Evolutionary conservation across 1,284 basidiomycete species (phyloP).

Genomic region (Polyporus tsugae): DNA sequence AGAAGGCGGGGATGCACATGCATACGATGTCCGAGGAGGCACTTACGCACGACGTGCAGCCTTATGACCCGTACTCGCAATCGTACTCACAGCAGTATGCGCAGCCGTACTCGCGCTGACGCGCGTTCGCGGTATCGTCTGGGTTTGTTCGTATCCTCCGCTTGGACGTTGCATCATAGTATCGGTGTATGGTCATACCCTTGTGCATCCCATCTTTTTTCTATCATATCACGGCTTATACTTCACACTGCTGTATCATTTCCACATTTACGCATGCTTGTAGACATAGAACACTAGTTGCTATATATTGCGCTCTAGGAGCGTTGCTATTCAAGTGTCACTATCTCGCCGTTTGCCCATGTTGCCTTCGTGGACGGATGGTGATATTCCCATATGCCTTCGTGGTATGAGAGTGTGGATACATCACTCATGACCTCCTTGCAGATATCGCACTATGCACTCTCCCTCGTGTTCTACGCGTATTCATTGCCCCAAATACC

Average conservation of each 20-base stretch:
- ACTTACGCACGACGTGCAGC: not conserved
- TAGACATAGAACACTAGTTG: not conserved
- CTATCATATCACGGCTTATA: not conserved
- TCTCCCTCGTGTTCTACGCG: not conserved
- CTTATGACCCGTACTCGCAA: not conserved
- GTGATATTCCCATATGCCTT: not conserved
- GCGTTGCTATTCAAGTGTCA: no score
- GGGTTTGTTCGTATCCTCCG: not conserved
- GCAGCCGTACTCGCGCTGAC: not conserved
- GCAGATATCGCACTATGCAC: not conserved
- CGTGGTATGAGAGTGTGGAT: no score
- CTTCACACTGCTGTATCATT: not conserved
- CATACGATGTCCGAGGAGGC: not conserved
- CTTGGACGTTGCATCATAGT: not conserved
- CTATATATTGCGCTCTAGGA: no score
- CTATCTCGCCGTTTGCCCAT: not conserved
- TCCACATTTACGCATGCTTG: not conserved
- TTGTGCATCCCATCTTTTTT: not conserved
- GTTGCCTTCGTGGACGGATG: not conserved
- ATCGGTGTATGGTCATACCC: not conserved
- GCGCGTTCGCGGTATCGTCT: not conserved
- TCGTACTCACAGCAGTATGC: not conserved
- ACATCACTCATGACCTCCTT: not conserved
- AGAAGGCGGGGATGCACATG: slow-evolving; percentile 1
- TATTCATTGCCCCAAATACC: no score